Conservation (phyloP, 768 basidiomycete species). For the Rubroboletus pulcherrimus region DNA sequence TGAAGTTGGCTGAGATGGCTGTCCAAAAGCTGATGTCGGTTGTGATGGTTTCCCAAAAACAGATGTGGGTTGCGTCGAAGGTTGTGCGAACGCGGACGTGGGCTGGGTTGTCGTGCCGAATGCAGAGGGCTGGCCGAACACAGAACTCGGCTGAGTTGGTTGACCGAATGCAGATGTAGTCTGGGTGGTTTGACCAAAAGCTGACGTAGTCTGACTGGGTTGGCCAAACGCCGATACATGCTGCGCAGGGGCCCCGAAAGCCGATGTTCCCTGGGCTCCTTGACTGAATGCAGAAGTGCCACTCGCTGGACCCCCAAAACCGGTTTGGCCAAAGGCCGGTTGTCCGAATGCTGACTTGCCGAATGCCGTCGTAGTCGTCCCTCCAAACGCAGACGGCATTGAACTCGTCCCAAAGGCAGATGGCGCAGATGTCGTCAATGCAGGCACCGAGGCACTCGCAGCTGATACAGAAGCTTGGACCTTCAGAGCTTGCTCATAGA, state of each 20-base stretch:
- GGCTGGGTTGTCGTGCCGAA: conserved; percentile 33
- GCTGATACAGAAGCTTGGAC: conserved; percentile 20
- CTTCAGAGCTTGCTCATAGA: conserved; percentile 51
- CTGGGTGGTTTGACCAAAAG: conserved; percentile 34
- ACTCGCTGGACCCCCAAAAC: conserved; percentile 19
- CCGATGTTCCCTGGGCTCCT: conserved; percentile 25
- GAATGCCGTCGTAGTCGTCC: conserved; percentile 22
- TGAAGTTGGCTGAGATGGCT: conserved; percentile 32
- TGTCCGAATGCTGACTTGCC: conserved; percentile 34
- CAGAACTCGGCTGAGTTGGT: conserved; percentile 31
- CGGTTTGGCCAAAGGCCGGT: conserved; percentile 39
- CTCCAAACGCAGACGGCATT: conserved; percentile 32
- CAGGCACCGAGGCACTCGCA: conserved; percentile 15
- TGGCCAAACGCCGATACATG: conserved; percentile 37
- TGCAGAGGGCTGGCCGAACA: conserved; percentile 37
- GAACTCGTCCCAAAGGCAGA: conserved; percentile 40
- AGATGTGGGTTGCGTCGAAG: conserved; percentile 27
- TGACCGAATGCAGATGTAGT: conserved; percentile 31
- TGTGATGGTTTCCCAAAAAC: conserved; percentile 35
- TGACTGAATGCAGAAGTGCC: conserved; percentile 28
- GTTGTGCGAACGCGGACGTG: conserved; percentile 24
- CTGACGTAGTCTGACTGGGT: conserved; percentile 33
- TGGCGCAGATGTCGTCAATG: conserved; percentile 25
- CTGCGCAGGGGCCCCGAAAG: conserved; percentile 35
- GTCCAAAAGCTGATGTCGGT: conserved; percentile 27